A percentile compares a stretch with the other conserved stretches of the same genome.
Conservation (phyloP, 1,284 basidiomycete genomes). For the Rhodotorula sp. region DNA sequence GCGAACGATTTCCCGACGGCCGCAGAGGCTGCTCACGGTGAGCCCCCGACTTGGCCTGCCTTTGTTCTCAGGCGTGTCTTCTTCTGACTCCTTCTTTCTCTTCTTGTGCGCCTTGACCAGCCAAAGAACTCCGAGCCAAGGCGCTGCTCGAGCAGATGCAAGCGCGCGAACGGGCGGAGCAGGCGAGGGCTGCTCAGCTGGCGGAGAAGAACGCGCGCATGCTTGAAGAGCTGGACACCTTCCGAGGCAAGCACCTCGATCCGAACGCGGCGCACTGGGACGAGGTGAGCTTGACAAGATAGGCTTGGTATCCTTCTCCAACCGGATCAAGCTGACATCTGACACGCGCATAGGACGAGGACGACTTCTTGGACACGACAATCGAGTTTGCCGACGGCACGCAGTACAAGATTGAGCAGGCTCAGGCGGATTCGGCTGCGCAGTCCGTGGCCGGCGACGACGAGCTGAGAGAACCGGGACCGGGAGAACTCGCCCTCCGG, state of each 20-base stretch:
- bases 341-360: conserved; percentile 64
- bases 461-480: conserved; percentile 34
- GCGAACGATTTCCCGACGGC: conserved; percentile 81
- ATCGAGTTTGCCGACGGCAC: conserved; percentile 91
- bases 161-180: conserved; percentile 40
- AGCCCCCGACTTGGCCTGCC: conserved; percentile 38
- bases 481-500: conserved; percentile 27
- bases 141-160: conserved; percentile 34
- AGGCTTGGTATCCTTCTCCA: neutral
- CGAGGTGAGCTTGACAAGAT: conserved; percentile 62
- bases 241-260: conserved; percentile 83
- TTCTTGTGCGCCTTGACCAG: conserved; percentile 4
- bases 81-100: neutral
- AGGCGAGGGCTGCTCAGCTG: conserved; percentile 42
- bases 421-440: conserved; percentile 44
- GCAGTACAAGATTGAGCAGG: conserved; percentile 70
- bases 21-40: conserved; percentile 80
- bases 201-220: conserved; percentile 44
- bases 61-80: no score
- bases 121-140: conserved; percentile 31
- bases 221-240: conserved; percentile 65
- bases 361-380: conserved; percentile 80
- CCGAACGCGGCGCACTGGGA: conserved; percentile 95
- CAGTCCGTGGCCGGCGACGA: conserved; percentile 47
- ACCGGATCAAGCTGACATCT: neutral